phyloP scores from a whole-genome alignment of 176 grass and related monocot species.

The Chloris gayana region DNA sequence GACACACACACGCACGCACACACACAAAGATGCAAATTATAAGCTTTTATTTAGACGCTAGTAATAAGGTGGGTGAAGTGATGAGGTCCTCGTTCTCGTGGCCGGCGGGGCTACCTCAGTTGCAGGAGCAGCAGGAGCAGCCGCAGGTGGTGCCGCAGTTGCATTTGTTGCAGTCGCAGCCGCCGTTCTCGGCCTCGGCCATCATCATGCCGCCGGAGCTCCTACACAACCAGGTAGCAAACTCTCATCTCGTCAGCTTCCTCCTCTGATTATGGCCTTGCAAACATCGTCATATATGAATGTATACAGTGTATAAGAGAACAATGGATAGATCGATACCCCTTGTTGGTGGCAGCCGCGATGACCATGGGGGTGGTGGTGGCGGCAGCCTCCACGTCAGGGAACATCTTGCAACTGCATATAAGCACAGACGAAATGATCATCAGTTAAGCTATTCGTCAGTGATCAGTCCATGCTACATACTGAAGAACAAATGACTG shows the following conservation, averaged over 20 bases:
- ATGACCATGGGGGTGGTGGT: slow-evolving; percentile 48
- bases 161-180: slow-evolving; percentile 71
- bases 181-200: slow-evolving; percentile 54
- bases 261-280: neutral
- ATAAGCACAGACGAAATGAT: neutral
- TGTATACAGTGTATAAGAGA: neutral
- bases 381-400: slow-evolving; percentile 58
- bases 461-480: neutral
- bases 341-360: slow-evolving; percentile 51
- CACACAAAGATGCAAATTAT: neutral
- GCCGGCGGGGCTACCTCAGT: slow-evolving; percentile 27
- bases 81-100: slow-evolving; percentile 7
- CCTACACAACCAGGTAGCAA: slow-evolving; percentile 13
- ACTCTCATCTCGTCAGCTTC: neutral
- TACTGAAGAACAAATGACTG: neutral
- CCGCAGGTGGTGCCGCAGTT: slow-evolving; percentile 75
- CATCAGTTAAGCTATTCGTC: neutral
- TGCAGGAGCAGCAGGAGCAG: slow-evolving; percentile 67
- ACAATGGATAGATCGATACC: slow-evolving; percentile 10
- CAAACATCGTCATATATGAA: neutral
- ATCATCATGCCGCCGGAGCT: slow-evolving; percentile 44
- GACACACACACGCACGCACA: neutral
- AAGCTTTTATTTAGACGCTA: slow-evolving; percentile 44
- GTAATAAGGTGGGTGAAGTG: neutral
- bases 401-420: slow-evolving; percentile 66